Evolutionary conservation across 139 green algal genomes (phyloP).

Genomic region (Nannochloris sp.): DNA sequence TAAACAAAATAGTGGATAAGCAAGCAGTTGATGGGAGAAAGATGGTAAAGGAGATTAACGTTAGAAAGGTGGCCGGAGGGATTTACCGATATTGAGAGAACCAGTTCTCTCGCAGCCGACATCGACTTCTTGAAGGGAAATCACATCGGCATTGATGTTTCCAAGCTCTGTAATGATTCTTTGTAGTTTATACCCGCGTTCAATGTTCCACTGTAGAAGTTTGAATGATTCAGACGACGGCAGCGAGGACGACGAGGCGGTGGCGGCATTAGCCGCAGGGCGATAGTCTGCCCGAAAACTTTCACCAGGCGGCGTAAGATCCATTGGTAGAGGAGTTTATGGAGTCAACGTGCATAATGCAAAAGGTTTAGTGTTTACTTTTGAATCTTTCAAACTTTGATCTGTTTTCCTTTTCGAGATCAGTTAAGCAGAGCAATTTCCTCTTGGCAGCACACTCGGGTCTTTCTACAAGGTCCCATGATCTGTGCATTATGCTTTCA

Average conservation of each 20-base stretch:
- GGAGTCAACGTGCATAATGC: too few relatives aligned
- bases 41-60: not conserved
- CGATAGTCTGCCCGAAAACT: not conserved
- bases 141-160: constrained; percentile 58
- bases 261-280: not conserved
- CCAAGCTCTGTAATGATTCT: constrained; percentile 62
- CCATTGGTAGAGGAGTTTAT: too few relatives aligned
- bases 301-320: constrained; percentile 2
- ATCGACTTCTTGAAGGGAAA: constrained; percentile 77
- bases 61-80: not conserved
- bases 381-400: too few relatives aligned
- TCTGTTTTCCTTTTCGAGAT: too few relatives aligned
- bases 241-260: too few relatives aligned
- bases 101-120: constrained; percentile 65
- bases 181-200: constrained; percentile 77
- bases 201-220: constrained; percentile 74
- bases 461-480: too few relatives aligned
- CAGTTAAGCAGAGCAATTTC: too few relatives aligned
- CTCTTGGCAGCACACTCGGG: too few relatives aligned
- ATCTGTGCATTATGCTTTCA: too few relatives aligned
- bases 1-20: not conserved
- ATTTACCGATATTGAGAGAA: constrained; percentile 27
- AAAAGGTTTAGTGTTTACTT: too few relatives aligned
- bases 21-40: not conserved
- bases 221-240: not conserved